These are phyloP conservation scores for Fusarium sp. DNA, from an alignment of 2,329 filamentous ascomycete species.

Conservation along the genomic window DNA sequence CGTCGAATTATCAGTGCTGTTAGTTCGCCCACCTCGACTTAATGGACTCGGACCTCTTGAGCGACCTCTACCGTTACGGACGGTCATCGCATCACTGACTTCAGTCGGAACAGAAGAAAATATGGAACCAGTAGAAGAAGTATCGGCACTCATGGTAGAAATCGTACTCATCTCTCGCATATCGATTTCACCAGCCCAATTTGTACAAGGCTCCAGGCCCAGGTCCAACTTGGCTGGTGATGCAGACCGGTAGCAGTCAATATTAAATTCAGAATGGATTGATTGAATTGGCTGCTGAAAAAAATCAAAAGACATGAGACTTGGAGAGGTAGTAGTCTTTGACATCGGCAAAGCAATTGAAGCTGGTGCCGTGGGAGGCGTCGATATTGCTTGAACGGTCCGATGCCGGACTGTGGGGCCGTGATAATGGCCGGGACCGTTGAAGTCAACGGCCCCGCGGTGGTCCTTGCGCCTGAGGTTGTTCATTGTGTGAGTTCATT, in stretches of 20 bases:
- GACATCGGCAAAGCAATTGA: neutral
- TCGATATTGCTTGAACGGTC: conserved; percentile 13
- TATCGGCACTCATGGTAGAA: conserved; percentile 41
- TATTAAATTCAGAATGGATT: conserved; percentile 13
- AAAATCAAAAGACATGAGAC: neutral
- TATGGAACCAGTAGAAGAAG: conserved; percentile 48
- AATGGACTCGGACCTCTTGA: conserved; percentile 46
- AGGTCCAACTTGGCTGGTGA: conserved; percentile 28
- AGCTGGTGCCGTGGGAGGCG: conserved; percentile 12
- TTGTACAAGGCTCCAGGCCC: conserved; percentile 7
- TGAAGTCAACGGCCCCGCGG: conserved; percentile 9
- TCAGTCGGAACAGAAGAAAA: conserved; percentile 50
- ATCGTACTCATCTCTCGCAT: conserved; percentile 41
- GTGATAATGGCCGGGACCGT: neutral
- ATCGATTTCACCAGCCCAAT: conserved; percentile 11
- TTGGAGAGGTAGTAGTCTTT: neutral
- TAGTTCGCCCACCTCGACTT: conserved; percentile 17
- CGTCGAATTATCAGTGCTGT: conserved; percentile 21
- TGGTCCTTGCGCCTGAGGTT: conserved; percentile 16
- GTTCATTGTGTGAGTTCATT: conserved; percentile 11
- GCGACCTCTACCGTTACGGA: conserved; percentile 13
- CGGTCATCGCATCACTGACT: conserved; percentile 37
- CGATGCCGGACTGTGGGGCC: conserved; percentile 33
- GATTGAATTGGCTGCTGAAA: neutral
- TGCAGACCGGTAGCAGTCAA: conserved; percentile 24